Base-by-base conservation (phyloP, 2,329 filamentous ascomycete species). In the Ambrosiella beaveri region DNA sequence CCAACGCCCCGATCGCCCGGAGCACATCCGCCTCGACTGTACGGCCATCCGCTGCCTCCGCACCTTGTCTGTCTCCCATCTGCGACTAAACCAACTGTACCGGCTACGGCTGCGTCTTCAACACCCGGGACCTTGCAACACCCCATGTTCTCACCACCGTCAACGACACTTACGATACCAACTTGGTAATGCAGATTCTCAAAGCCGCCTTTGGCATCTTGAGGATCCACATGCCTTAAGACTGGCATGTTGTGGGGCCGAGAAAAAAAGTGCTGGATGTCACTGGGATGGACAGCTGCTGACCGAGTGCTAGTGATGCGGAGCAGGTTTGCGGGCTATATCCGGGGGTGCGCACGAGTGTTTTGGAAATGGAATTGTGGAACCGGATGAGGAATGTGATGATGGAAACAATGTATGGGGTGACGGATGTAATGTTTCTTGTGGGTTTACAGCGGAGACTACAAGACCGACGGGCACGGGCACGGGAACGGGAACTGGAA, bases 81-180 rank as follows among this genome's bases (percentile, higher is more conserved):
- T 59, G 58, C 35, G 52, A 41, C n/a, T 7, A 38, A 4, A n/a
- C 47, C 37, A 54, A 38, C 35, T 61, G 60, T 45, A 57, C 55
- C 1, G 60, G 58, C 36, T 61, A 59, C 40, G 58, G 60, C 8
- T 61, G 60, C 53, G 37, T 57, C 56, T 61, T 51, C n/a, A 38
- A 35, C 27, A 37, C 45, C 11, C 17, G 37, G 27, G 45, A 59
- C 17, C 45, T 45, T 36, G n/a, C 15, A 3, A 37, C 5, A 9
- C 15, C n/a, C 19, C 39, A 40, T 49, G 15, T 5, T 9, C 17
- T 56, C 13, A 56, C 52, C 35, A 41, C 11, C 3, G 37, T 7
- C 38, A 37, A 19, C 7, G 51, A 50, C 27, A 15, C 55, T 1
- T 61, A 61, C 39, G 60, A 61, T 35, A 11, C 35, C 6, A 53